A percentile compares a stretch with the other conserved stretches of the same genome.
Evolutionary conservation across 805 yeast genomes (phyloP).

Genomic region (Nakazawaea ernobii): DNA sequence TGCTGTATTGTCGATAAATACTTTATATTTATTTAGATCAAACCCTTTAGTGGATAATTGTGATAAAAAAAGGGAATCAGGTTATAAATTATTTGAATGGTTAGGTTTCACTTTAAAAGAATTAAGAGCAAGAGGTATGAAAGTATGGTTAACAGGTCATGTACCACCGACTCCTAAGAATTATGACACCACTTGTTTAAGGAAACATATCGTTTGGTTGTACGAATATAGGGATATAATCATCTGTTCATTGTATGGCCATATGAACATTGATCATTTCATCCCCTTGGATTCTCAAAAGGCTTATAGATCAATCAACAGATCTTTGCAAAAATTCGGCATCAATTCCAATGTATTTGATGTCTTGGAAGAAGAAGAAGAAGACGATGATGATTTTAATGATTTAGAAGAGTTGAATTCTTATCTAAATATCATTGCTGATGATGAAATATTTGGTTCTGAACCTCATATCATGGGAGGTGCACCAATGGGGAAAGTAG

Average conservation of each 20-base stretch:
- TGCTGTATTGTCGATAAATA: conserved; percentile 75
- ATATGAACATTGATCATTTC: conserved; percentile 87
- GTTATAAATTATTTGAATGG: conserved; percentile 74
- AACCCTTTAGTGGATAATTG: conserved; percentile 84
- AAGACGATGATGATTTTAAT: conserved; percentile 20
- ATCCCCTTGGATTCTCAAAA: conserved; percentile 66
- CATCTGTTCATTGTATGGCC: conserved; percentile 81
- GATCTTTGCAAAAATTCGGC: conserved; percentile 16
- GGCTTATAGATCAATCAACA: conserved; percentile 50
- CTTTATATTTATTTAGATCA: conserved; percentile 66
- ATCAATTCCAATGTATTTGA: conserved; percentile 15
- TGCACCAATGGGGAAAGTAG: conserved; percentile 59
- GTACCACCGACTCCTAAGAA: conserved; percentile 84
- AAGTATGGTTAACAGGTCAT: conserved; percentile 85
- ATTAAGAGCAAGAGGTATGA: conserved; percentile 65
- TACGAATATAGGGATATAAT: conserved; percentile 81
- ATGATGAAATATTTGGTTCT: conserved; percentile 26
- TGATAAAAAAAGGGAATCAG: conserved; percentile 68
- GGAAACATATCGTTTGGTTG: conserved; percentile 75
- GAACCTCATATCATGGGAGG: conserved; percentile 48
- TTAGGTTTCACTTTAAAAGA: conserved; percentile 69
- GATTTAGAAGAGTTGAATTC: conserved; percentile 18
- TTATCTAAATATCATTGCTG: conserved; percentile 4
- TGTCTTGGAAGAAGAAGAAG: conserved; percentile 13
- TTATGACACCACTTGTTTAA: conserved; percentile 63